Percentiles rank a stretch among this genome's conserved stretches.
These are phyloP conservation scores for Stephanodiscus triporus DNA, from an alignment of 108 stramenopile species.

Conservation along the genomic window DNA sequence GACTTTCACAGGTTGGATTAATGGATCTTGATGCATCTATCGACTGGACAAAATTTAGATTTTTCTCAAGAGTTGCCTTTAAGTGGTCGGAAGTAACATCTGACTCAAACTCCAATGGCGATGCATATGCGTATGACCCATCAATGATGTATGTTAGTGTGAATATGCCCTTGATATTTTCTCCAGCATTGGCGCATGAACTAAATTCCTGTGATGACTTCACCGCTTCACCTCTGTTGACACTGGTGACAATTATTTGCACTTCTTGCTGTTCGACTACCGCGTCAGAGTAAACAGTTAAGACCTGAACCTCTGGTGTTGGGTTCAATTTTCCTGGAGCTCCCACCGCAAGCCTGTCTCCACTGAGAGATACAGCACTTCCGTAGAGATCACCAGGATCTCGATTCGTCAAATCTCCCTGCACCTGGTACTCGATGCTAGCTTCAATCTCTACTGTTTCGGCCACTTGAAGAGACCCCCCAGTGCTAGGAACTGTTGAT, in stretches of 20 bases:
- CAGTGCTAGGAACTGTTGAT: slow-evolving; percentile 8
- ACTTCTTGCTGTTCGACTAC: slow-evolving; percentile 36
- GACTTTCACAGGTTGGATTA: slow-evolving; percentile 64
- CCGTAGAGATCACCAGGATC: slow-evolving; percentile 52
- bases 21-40: slow-evolving; percentile 41
- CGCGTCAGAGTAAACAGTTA: slow-evolving; percentile 50
- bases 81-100: slow-evolving; percentile 49
- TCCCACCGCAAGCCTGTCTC: slow-evolving; percentile 43
- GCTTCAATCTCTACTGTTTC: slow-evolving; percentile 29
- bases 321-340: slow-evolving; percentile 58
- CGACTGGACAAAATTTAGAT: slow-evolving; percentile 50
- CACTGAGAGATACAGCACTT: slow-evolving; percentile 30
- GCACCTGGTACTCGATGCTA: slow-evolving; percentile 62
- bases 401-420: slow-evolving; percentile 45
- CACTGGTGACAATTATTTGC: slow-evolving; percentile 49
- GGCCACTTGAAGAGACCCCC: slow-evolving; percentile 14
- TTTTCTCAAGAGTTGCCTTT: slow-evolving; percentile 41
- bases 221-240: slow-evolving; percentile 38
- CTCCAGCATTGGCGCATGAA: slow-evolving; percentile 53
- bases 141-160: slow-evolving; percentile 29
- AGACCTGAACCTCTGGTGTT: slow-evolving; percentile 57
- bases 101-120: slow-evolving; percentile 38
- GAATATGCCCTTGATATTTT: slow-evolving; percentile 55
- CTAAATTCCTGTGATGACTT: slow-evolving; percentile 57
- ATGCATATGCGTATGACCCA: slow-evolving; percentile 33